These are phyloP conservation scores for Alternaria ventricosa DNA, from an alignment of 2,329 filamentous ascomycete species.

Conservation along the genomic window DNA sequence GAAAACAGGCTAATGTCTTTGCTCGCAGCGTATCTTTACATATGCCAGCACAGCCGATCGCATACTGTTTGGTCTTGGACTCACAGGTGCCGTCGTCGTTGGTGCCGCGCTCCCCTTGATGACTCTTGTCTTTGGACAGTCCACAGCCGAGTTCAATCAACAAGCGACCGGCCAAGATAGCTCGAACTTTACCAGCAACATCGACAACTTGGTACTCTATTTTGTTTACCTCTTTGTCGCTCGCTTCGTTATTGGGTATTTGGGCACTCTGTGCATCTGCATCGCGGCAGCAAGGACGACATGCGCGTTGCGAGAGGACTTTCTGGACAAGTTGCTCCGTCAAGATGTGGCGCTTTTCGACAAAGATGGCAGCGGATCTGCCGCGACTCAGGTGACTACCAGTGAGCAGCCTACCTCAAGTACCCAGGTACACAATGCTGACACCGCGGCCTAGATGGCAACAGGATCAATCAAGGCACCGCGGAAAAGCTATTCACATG, in stretches of 20 bases:
- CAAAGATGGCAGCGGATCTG: conserved; percentile 19
- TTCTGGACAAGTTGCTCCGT: conserved; percentile 63
- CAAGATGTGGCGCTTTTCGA: conserved; percentile 41
- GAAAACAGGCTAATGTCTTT: neutral
- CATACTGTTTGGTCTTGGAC: conserved; percentile 5
- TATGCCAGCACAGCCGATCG: conserved; percentile 12
- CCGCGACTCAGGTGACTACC: conserved; percentile 21
- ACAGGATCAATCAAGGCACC: conserved; percentile 22
- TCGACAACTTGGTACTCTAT: conserved; percentile 25
- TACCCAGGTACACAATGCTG: neutral
- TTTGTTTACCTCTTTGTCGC: conserved; percentile 33
- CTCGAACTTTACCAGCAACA: conserved; percentile 9
- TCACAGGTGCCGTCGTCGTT: conserved; percentile 62
- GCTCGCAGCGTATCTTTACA: conserved; percentile 14
- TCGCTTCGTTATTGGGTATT: conserved; percentile 67
- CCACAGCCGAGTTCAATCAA: conserved; percentile 21
- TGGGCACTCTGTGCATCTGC: conserved; percentile 84
- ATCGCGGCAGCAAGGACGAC: conserved; percentile 58
- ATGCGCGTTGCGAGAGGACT: conserved; percentile 54
- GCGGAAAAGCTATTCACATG: conserved; percentile 49
- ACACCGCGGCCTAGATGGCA: conserved; percentile 10
- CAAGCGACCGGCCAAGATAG: conserved; percentile 13
- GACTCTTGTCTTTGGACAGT: conserved; percentile 55
- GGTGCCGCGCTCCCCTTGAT: conserved; percentile 78
- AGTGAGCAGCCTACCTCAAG: neutral